Base-by-base conservation (phyloP, 306 rosid genomes). In the Rosa persica region DNA sequence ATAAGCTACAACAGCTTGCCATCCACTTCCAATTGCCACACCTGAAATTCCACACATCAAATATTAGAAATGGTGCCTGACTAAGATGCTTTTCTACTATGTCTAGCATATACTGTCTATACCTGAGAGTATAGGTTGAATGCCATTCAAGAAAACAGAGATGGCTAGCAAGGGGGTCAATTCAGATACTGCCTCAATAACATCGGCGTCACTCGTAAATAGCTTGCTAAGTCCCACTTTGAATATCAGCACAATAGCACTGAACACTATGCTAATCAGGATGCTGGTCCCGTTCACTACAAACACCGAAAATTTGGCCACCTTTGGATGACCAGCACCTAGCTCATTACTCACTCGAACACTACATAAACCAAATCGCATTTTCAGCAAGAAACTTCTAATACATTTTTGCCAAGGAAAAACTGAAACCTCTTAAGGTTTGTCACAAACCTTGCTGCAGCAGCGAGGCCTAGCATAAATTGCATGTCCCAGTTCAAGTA, bases 21-120 rank as follows among this genome's bases (percentile, higher is more conserved):
- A 89, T 83, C 94, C 94, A 75, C 91, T 89, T 76, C 94, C 97
- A 88, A 92, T 85, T 65, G 97, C 97, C 72, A 89, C 94, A 13
- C 91, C 97, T 91, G 74, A 74, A 70, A 81, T 10, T 27, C 62
- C 68, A 52, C 42, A 44, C 38, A 10, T 4, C 13, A 19, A 23
- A 48, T 9, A 23, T 58, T 11, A 49, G n/a, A 20, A 57, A 16
- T 69, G 36, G 51, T 36, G 66, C 38, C 65, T 57, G 42, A 40
- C 16, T 39, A 23, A 8, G 17, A 48, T 13, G 10, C 39, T 48
- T 1, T 46, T 55, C 43, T 47, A 7, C 6, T 42, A 23, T 39
- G 20, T 72, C 10, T 52, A 12, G 40, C 49, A 81, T 62, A 69
- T 9, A 30, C 8, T 6, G 7, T 13, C 23, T 15, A 0, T 87